phyloP scores from a whole-genome alignment of 2,329 filamentous ascomycete species.

The Trichoderma sp. region DNA sequence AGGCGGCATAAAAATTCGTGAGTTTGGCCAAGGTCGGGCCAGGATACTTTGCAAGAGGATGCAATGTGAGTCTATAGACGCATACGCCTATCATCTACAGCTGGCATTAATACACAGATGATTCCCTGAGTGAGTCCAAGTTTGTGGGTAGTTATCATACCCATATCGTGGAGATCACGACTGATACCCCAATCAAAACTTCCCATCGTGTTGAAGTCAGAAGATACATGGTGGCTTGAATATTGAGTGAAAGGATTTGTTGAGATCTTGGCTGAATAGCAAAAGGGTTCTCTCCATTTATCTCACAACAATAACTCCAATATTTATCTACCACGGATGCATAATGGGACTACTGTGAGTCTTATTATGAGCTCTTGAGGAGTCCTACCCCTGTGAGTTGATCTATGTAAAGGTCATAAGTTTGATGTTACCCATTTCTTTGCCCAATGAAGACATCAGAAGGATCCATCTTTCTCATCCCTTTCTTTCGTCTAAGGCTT shows the following conservation, averaged over 20 bases:
- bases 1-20: constrained; percentile 12
- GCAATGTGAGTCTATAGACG: constrained; percentile 10
- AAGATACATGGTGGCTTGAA: neutral
- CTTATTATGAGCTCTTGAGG: neutral
- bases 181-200: neutral
- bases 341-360: neutral
- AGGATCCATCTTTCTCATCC: no score
- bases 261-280: neutral
- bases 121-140: no score
- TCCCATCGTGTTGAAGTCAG: neutral
- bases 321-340: neutral
- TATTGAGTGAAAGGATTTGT: neutral
- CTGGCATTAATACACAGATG: neutral
- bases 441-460: neutral
- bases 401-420: neutral
- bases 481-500: no score
- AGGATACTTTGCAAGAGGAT: constrained; percentile 17
- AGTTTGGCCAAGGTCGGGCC: constrained; percentile 14
- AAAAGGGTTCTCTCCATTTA: neutral
- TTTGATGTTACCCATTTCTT: neutral
- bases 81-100: neutral
- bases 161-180: no score
- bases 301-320: neutral
- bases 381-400: neutral
- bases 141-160: no score